These are phyloP conservation scores for Rhytidhysteron rufulum DNA, from an alignment of 2,329 filamentous ascomycete genomes.

Conservation along the genomic window DNA sequence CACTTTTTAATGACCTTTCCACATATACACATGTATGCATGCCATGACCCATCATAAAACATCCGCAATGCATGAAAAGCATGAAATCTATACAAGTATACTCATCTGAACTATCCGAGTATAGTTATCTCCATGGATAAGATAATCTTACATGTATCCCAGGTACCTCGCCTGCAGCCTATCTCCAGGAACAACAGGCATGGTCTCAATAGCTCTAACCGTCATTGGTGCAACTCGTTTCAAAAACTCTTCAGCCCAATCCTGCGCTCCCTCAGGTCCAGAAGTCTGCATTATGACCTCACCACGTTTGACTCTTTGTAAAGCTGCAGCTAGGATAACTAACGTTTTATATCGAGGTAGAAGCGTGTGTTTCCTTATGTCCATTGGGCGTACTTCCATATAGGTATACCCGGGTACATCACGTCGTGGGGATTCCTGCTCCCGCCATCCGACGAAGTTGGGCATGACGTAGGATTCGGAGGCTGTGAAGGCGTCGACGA, in stretches of 20 bases:
- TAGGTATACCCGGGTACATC: constrained; percentile 19
- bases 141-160: constrained; percentile 5
- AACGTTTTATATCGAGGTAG: constrained; percentile 43
- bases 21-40: no score
- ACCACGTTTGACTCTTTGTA: constrained; percentile 29
- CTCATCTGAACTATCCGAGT: no score
- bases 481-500: constrained; percentile 64
- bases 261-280: constrained; percentile 11
- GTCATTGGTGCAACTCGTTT: constrained; percentile 36
- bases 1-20: no score
- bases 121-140: no score
- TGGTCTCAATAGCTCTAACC: constrained; percentile 40
- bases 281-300: constrained; percentile 29
- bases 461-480: constrained; percentile 78
- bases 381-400: constrained; percentile 25
- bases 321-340: constrained; percentile 37
- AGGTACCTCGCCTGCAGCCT: constrained; percentile 27
- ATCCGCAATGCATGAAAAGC: no score
- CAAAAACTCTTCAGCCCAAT: constrained; percentile 26
- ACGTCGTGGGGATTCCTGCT: constrained; percentile 17
- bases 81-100: no score
- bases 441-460: constrained; percentile 70
- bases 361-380: constrained; percentile 20
- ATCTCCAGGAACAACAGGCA: constrained; percentile 36
- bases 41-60: no score